Evolutionary conservation across 345 rosid genomes (phyloP).

Genomic region (Aquilaria malaccensis): DNA sequence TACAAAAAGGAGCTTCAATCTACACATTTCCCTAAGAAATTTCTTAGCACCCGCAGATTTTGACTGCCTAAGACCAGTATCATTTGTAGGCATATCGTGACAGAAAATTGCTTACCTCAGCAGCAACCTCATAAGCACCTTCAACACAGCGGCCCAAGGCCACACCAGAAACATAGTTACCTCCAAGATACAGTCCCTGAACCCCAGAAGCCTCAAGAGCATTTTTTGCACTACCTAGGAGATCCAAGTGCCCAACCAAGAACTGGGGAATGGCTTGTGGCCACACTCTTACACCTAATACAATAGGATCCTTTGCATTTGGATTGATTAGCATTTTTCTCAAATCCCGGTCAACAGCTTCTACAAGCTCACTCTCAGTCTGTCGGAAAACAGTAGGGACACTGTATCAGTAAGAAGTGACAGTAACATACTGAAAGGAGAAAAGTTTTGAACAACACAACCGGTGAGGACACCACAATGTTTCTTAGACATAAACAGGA

Average conservation of each 20-base stretch:
- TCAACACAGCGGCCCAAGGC: slow-evolving; percentile 89
- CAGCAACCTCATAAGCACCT: slow-evolving; percentile 74
- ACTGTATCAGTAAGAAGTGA: not conserved
- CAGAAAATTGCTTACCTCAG: slow-evolving; percentile 57
- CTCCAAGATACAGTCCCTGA: slow-evolving; percentile 72
- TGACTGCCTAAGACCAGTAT: not conserved
- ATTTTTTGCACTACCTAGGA: slow-evolving; percentile 53
- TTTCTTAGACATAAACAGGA: too few relatives aligned
- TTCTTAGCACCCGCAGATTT: not conserved
- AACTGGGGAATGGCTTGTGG: slow-evolving; percentile 96
- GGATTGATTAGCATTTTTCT: slow-evolving; percentile 90
- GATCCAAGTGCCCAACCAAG: slow-evolving; percentile 73
- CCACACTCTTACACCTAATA: slow-evolving; percentile 74
- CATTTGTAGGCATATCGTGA: slow-evolving; percentile 49
- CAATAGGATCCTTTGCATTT: slow-evolving; percentile 60
- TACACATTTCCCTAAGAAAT: not conserved
- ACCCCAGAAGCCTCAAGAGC: slow-evolving; percentile 44
- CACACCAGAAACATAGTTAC: slow-evolving; percentile 77
- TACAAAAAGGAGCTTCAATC: not conserved
- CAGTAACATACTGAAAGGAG: not conserved
- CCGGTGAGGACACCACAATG: too few relatives aligned
- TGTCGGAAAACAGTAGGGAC: slow-evolving; percentile 17
- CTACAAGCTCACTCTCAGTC: slow-evolving; percentile 67
- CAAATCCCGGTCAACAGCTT: slow-evolving; percentile 80
- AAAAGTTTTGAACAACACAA: slow-evolving; percentile 1